A percentile compares a stretch with the other conserved stretches of the same genome.
phyloP scores from a whole-genome alignment of 768 basidiomycete species.

The Suillus brevipes region DNA sequence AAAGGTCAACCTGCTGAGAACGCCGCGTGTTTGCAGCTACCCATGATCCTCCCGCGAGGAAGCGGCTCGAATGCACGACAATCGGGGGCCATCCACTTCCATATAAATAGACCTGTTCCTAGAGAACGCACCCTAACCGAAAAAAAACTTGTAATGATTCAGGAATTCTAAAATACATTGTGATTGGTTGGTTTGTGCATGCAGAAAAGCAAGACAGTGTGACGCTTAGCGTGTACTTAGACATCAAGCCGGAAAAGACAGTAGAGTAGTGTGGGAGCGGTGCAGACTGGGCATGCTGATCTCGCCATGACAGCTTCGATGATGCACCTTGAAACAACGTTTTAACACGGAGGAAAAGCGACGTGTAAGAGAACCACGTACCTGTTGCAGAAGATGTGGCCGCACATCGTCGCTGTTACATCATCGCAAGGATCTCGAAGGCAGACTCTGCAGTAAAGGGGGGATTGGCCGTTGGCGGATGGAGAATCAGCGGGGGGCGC shows the following conservation, averaged over 20 bases:
- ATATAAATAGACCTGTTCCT: no score
- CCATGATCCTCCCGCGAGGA: no score
- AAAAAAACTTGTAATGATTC: not conserved
- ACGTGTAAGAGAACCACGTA: conserved; percentile 30
- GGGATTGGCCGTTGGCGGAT: conserved; percentile 7
- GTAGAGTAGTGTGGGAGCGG: conserved; percentile 50
- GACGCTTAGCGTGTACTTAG: conserved; percentile 1
- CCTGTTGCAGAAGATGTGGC: conserved; percentile 62
- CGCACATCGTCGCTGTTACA: conserved; percentile 60
- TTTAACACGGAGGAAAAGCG: conserved; percentile 7
- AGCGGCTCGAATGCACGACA: no score
- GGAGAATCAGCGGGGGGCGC: not conserved
- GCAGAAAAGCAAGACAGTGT: not conserved
- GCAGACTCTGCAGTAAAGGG: conserved; percentile 53
- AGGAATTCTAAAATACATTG: conserved; percentile 1
- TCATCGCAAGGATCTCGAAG: conserved; percentile 48
- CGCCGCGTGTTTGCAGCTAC: no score
- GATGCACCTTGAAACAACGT: conserved; percentile 46
- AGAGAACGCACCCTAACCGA: not conserved
- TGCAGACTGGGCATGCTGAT: conserved; percentile 53
- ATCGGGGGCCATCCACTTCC: no score
- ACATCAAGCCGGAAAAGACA: conserved; percentile 57
- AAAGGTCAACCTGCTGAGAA: no score
- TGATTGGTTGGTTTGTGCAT: not conserved
- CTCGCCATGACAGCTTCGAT: conserved; percentile 46